Conservation (phyloP, 345 rosid genomes). For the Eucalyptus shirleyi region DNA sequence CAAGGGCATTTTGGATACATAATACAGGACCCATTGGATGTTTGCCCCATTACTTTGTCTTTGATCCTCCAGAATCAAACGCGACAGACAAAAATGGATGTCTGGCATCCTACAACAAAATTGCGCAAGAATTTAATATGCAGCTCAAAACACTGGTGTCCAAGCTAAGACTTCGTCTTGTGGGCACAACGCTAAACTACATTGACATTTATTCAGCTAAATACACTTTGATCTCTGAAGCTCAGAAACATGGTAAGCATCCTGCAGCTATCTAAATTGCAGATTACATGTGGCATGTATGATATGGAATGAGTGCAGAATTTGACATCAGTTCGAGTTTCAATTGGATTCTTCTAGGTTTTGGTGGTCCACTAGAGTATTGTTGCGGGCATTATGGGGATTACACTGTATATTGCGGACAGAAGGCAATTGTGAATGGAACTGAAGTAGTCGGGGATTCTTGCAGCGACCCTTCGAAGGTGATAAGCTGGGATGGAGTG, state of each 20-base stretch:
- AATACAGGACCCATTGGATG: conserved; percentile 93
- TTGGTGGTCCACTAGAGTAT: conserved; percentile 34
- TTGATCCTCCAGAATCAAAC: conserved; percentile 47
- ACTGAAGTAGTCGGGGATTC: conserved; percentile 27
- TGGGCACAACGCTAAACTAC: conserved; percentile 47
- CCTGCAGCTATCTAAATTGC: neutral
- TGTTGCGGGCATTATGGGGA: conserved; percentile 55
- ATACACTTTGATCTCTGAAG: neutral
- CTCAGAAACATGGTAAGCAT: neutral
- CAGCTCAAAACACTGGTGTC: conserved; percentile 44
- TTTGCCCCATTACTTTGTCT: conserved; percentile 59
- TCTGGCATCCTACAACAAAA: conserved; percentile 62
- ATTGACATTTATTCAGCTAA: conserved; percentile 76
- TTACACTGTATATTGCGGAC: conserved; percentile 41
- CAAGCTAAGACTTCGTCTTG: conserved; percentile 44
- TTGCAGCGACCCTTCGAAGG: conserved; percentile 28
- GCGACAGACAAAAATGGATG: conserved; percentile 60
- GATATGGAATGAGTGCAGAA: neutral
- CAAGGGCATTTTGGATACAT: conserved; percentile 66
- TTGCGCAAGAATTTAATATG: conserved; percentile 65
- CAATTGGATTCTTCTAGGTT: conserved; percentile 11
- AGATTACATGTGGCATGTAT: neutral
- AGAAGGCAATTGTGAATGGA: conserved; percentile 18
- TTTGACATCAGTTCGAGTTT: neutral
- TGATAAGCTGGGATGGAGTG: conserved; percentile 46